Evolutionary conservation across 768 basidiomycete species (phyloP).

Genomic region (Lentinula guzmanii): DNA sequence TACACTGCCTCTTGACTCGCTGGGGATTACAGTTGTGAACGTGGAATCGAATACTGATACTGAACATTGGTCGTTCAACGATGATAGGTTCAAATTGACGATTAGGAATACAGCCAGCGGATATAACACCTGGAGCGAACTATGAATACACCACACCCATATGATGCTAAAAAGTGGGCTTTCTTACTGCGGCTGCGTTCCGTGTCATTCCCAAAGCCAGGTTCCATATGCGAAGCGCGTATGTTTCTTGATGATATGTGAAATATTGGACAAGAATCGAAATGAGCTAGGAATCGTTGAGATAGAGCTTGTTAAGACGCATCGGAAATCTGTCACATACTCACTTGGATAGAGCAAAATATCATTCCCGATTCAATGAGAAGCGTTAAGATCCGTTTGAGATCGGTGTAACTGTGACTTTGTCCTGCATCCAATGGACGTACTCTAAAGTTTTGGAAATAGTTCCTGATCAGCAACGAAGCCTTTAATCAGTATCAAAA

Average conservation of each 20-base stretch:
- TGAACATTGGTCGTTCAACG: too few species aligned
- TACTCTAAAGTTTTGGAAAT: background rate
- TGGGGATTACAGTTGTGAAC: too few species aligned
- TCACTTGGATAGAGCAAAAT: background rate
- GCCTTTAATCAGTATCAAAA: too few species aligned
- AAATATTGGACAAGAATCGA: background rate
- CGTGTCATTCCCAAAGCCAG: background rate
- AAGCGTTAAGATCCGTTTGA: background rate
- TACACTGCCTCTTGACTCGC: too few species aligned
- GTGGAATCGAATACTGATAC: too few species aligned
- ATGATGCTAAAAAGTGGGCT: background rate
- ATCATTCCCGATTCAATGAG: background rate
- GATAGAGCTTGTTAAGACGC: background rate
- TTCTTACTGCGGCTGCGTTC: background rate
- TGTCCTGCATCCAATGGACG: background rate
- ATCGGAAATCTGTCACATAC: background rate
- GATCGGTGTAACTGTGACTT: background rate
- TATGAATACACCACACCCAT: background rate
- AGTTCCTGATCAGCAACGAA: background rate
- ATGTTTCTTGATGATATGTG: background rate
- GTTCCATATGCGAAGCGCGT: background rate
- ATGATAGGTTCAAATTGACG: background rate
- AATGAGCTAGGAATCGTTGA: background rate
- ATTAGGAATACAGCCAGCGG: background rate
- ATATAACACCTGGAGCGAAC: background rate